Evolutionary conservation across 1,284 basidiomycete species (phyloP), one percentile per base, ranked within the genome.

Genomic region (Tetrapyrgos nigripes): DNA sequence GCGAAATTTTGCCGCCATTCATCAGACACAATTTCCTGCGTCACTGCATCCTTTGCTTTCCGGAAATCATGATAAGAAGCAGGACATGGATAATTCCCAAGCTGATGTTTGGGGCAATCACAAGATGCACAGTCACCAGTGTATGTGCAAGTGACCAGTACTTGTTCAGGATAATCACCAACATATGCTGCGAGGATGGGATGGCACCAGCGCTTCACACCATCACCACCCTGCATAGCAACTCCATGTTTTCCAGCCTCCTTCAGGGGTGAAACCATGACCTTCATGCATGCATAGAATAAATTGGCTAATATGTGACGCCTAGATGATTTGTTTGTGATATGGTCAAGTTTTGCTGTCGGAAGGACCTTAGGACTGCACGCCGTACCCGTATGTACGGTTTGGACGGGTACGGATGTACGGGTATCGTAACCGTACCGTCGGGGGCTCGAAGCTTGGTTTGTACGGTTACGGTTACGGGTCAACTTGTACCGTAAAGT

Each of bases 161-260:
- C 46, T 35, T 60, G 58, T 43, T 60, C 58, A 26, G 54, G 58
- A 27, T 60, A 60, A 26, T 60, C 54, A 11, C 29, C 58, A 21
- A 53, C 50, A 48, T 58, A 59, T 14, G 47, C 53, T 19, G 53
- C 53, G 29, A 55, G 53, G n/a, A 74, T 55, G 1, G 70, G 71
- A 62, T 73, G 67, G 6, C 53, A 46, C 2, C 61, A 46, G 27
- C 62, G 54, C 17, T 53, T 8, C 17, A 61, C 43, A 35, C 66
- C 56, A 57, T 66, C 55, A 31, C 60, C 53, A 59, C 65, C 65
- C 2, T 57, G 45, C 64, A 73, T 68, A 2, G 27, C 13, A 8
- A 73, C 31, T 19, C 73, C 73, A 9, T 64, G 23, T 0, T 28
- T 14, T 1, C 70, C 73, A 5, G 68, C 60, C 4, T 47, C 27